Evolutionary conservation across 73 alveolate genomes (phyloP), one percentile per base, ranked within the genome.

Genomic region (Paramecium octaurelia): DNA sequence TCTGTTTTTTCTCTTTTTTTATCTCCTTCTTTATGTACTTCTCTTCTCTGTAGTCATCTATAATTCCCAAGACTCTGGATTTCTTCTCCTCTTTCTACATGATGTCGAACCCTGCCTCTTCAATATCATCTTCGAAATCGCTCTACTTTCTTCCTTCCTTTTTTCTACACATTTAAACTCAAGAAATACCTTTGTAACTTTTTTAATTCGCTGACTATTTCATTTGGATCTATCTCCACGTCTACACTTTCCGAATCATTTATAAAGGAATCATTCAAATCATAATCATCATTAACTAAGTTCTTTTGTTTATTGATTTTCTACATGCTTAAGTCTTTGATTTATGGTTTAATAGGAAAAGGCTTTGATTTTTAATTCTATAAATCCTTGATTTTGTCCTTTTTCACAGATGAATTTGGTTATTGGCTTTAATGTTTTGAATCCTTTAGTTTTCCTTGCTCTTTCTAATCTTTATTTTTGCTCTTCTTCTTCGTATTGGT

Each of bases 41-140:
- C 16, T 36, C 57, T n/a, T 73, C 87, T 40, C 68, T 73, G 9
- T 73, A 34, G n/a, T 73, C 87, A 29, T 73, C 87, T 36, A 73
- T 36, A 11, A 36, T 36, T 36, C 87, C 87, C 3, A 73, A 20
- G 4, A 73, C 46, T 18, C 87, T 73, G 16, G 87, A 73, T 4
- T 73, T 36, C 59, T 73, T 73, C 35, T 73, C 57, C 14, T 73
- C 60, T 35, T 21, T 31, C 24, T 8, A 20, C n/a, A 31, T 12
- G 11, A 12, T 12, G n/a, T 73, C 87, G n/a, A 35, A 73, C 0
- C 64, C 87, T 0, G n/a, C 87, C 21, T 73, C 87, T 36, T 23
- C 59, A 1, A 73, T 73, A 38, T 73, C 87, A 73, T 73, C 87
- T 2, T 73, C 87, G 3, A 14, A 58, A 73, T 73, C 59, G 8